These are phyloP conservation scores for Candida michaelii DNA, from an alignment of 805 yeast genomes.

Conservation along the genomic window DNA sequence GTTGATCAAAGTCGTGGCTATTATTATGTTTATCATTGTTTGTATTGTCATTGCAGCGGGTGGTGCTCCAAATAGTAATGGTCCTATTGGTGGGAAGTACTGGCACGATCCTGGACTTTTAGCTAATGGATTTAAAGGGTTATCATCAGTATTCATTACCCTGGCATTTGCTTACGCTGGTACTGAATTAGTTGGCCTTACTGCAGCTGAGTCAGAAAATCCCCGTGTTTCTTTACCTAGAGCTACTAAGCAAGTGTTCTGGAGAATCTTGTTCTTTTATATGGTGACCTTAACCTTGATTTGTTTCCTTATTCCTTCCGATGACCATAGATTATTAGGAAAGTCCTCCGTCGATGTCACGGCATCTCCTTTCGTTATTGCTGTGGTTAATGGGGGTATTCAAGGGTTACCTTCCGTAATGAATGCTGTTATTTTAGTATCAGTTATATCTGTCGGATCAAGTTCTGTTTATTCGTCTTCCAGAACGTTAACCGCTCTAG, in stretches of 20 bases:
- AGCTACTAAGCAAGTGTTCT: constrained; percentile 79
- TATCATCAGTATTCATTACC: constrained; percentile 41
- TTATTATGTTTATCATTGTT: constrained; percentile 55
- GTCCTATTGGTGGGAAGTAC: constrained; percentile 48
- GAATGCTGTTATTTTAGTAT: constrained; percentile 68
- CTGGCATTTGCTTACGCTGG: constrained; percentile 59
- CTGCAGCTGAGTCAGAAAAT: constrained; percentile 60
- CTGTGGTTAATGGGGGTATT: constrained; percentile 66
- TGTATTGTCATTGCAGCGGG: constrained; percentile 44
- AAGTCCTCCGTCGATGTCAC: constrained; percentile 54
- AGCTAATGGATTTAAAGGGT: constrained; percentile 47
- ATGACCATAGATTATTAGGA: constrained; percentile 43
- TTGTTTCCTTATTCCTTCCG: constrained; percentile 74
- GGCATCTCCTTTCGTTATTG: constrained; percentile 75
- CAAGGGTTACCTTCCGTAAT: constrained; percentile 65
- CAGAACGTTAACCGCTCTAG: constrained; percentile 65
- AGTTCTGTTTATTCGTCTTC: constrained; percentile 70
- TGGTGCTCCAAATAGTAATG: constrained; percentile 50
- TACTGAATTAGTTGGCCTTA: constrained; percentile 52
- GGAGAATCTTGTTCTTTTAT: constrained; percentile 76
- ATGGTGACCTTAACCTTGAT: constrained; percentile 51
- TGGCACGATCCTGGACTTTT: constrained; percentile 58
- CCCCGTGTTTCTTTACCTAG: constrained; percentile 68
- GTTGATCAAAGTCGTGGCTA: constrained; percentile 59
- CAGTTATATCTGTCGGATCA: constrained; percentile 73